A percentile compares a stretch with the other conserved stretches of the same genome.
Evolutionary conservation across 163 green algal species (phyloP).

Genomic region (Picocystis sp.): DNA sequence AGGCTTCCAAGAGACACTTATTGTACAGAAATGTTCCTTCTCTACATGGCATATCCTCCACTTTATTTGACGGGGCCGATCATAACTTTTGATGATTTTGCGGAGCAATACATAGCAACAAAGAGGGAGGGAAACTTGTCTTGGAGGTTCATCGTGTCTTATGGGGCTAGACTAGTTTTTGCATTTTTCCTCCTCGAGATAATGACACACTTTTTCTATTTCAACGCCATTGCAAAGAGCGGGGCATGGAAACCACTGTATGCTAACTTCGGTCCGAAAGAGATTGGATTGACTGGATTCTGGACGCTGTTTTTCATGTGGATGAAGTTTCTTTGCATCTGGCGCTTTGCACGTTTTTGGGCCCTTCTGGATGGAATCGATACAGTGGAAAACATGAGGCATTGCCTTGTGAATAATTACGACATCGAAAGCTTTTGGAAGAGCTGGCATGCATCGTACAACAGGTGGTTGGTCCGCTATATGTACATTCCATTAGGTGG

Average conservation of each 20-base stretch:
- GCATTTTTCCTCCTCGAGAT: constrained; percentile 49
- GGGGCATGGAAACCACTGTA: constrained; percentile 28
- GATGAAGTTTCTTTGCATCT: constrained; percentile 87
- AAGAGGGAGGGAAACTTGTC: too few relatives aligned
- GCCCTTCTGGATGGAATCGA: constrained; percentile 62
- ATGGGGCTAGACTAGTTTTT: constrained; percentile 23
- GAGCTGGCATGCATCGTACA: constrained; percentile 81
- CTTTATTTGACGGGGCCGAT: too few relatives aligned
- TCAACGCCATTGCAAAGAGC: constrained; percentile 57
- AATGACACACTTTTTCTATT: constrained; percentile 61
- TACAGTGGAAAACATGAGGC: constrained; percentile 81
- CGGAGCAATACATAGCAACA: too few relatives aligned
- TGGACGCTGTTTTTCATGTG: constrained; percentile 87
- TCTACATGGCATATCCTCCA: too few relatives aligned
- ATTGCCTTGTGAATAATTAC: constrained; percentile 83
- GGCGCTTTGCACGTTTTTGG: constrained; percentile 65
- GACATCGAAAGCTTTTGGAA: constrained; percentile 83
- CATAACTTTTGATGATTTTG: too few relatives aligned
- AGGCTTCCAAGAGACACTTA: too few relatives aligned
- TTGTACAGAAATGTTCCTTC: too few relatives aligned
- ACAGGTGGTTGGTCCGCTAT: constrained; percentile 52
- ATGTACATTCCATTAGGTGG: constrained; percentile 80
- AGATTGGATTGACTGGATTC: constrained; percentile 32
- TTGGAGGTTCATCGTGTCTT: constrained; percentile 10
- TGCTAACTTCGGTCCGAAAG: constrained; percentile 14